Evolutionary conservation across 2,329 filamentous ascomycete species (phyloP).

Genomic region (Beauveria bassiana): DNA sequence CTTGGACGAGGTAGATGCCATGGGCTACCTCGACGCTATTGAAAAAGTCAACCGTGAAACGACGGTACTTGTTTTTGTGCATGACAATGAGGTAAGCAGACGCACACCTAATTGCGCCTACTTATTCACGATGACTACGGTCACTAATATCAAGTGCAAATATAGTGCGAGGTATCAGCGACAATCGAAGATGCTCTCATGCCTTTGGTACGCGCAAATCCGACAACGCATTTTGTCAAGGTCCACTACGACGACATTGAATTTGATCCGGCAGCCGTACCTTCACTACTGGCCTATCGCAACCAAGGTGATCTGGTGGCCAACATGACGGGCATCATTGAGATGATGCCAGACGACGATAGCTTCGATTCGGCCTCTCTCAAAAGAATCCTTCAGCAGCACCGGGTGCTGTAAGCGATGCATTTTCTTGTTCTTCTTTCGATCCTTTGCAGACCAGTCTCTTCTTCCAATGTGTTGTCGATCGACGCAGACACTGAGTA

Average conservation of each 20-base stretch:
- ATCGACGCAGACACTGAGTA: not conserved
- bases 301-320: constrained; percentile 84
- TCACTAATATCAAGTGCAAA: constrained; percentile 14
- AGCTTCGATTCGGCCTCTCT: constrained; percentile 48
- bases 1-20: constrained; percentile 76
- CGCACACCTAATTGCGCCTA: not conserved
- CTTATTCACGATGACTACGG: not conserved
- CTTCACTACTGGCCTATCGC: constrained; percentile 81
- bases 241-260: constrained; percentile 88
- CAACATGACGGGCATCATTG: constrained; percentile 77
- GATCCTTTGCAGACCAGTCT: not conserved
- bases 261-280: constrained; percentile 82
- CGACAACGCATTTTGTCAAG: constrained; percentile 77
- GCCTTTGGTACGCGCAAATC: constrained; percentile 64
- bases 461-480: not conserved
- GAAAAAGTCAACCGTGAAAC: constrained; percentile 80
- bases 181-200: constrained; percentile 72
- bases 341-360: constrained; percentile 70
- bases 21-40: constrained; percentile 91
- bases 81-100: constrained; percentile 67
- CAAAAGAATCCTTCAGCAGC: constrained; percentile 42
- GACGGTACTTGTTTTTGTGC: constrained; percentile 87
- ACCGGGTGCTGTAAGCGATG: constrained; percentile 40
- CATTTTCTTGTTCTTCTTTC: not conserved
- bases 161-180: constrained; percentile 67